Evolutionary conservation across 331 rosid species (phyloP).

Genomic region (Malus hybrid): DNA sequence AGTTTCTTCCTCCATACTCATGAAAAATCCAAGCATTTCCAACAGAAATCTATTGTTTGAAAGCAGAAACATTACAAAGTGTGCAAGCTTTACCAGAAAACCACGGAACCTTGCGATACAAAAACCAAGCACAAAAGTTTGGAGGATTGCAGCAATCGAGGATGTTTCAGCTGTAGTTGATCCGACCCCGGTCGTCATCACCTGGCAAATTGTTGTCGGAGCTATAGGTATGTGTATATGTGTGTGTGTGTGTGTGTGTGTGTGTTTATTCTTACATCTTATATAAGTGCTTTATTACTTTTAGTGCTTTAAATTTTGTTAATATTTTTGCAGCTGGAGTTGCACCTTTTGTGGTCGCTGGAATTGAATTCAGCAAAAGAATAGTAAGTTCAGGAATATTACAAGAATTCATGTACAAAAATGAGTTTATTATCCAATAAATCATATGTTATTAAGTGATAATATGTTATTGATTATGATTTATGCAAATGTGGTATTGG

Average conservation of each 20-base stretch:
- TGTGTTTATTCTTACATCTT: not conserved
- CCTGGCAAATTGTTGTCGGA: slow-evolving; percentile 78
- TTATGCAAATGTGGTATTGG: not conserved
- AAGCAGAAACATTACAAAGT: not conserved
- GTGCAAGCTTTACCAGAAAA: not conserved
- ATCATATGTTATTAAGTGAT: not conserved
- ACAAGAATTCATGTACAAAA: not conserved
- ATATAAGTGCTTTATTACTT: not conserved
- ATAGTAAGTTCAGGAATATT: slow-evolving; percentile 47
- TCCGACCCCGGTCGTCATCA: slow-evolving; percentile 34
- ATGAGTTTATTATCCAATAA: not conserved
- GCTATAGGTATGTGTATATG: slow-evolving; percentile 35
- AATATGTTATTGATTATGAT: not conserved
- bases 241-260: not conserved
- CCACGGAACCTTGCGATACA: not conserved
- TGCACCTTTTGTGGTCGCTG: slow-evolving; percentile 89
- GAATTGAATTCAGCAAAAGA: slow-evolving; percentile 85
- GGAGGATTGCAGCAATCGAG: slow-evolving; percentile 24
- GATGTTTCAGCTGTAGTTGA: slow-evolving; percentile 43
- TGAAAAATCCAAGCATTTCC: slow-evolving; percentile 4
- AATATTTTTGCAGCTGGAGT: slow-evolving; percentile 56
- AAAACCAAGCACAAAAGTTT: not conserved
- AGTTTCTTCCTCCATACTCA: slow-evolving; percentile 7
- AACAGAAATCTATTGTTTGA: slow-evolving; percentile 4
- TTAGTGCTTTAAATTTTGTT: not conserved